A percentile compares a stretch with the other conserved stretches of the same genome.
Evolutionary conservation across 2,329 filamentous ascomycete species (phyloP).

Genomic region (Colletotrichum sp.): DNA sequence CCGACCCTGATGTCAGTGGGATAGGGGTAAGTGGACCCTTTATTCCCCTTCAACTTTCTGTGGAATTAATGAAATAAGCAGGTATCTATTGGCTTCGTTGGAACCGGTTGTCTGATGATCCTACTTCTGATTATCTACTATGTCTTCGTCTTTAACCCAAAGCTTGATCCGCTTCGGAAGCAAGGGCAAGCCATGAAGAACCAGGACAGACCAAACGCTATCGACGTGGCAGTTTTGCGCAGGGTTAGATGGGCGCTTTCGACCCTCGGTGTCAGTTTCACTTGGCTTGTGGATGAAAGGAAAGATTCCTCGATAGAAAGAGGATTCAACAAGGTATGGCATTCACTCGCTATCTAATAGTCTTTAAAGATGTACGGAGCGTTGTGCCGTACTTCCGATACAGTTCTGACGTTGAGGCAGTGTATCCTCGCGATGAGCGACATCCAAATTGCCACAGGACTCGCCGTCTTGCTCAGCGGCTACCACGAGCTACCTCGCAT

Average conservation of each 20-base stretch:
- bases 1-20: neutral
- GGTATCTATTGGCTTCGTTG: neutral
- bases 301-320: neutral
- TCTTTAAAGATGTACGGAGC: accelerated
- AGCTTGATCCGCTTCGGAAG: neutral
- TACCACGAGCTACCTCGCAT: neutral
- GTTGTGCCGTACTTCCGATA: accelerated
- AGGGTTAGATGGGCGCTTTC: neutral
- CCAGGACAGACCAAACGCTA: accelerated
- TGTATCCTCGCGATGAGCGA: neutral
- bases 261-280: neutral
- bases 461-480: neutral
- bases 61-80: accelerated
- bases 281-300: accelerated
- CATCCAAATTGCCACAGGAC: neutral
- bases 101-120: neutral
- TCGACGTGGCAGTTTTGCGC: neutral
- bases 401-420: neutral
- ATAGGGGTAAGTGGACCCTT: neutral
- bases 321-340: neutral
- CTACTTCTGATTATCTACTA: accelerated
- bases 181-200: neutral
- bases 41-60: accelerated
- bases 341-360: accelerated
- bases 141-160: neutral